A percentile compares a stretch with the other conserved stretches of the same genome.
These are phyloP conservation scores for Phaeophleospora eucalypticola DNA, from an alignment of 2,329 filamentous ascomycete species.

Conservation along the genomic window DNA sequence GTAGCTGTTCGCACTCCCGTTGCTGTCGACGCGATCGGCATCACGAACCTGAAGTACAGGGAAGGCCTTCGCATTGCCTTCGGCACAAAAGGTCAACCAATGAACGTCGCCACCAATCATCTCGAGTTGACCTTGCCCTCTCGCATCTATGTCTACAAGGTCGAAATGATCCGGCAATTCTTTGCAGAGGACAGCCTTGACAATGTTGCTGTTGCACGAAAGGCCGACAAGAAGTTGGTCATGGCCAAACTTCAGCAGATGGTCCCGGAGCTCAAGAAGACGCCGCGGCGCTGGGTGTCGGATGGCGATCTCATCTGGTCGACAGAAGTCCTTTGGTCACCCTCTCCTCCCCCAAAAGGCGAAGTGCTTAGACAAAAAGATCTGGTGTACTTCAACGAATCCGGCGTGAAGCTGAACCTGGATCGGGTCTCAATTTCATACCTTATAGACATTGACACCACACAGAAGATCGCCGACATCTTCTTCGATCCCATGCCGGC, in stretches of 20 bases:
- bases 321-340: not conserved
- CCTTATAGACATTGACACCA: too few species aligned
- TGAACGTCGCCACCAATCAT: constrained; percentile 10
- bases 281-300: constrained; percentile 7
- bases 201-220: too few species aligned
- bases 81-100: not conserved
- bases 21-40: too few species aligned
- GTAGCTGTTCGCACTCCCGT: not conserved
- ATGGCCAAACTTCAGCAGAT: not conserved
- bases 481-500: not conserved
- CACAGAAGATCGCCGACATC: too few species aligned
- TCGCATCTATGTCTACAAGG: constrained; percentile 11
- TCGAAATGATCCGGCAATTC: not conserved
- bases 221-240: constrained; percentile 1
- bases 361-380: too few species aligned
- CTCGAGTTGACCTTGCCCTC: constrained; percentile 2
- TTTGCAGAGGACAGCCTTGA: not conserved
- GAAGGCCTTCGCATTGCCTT: constrained; percentile 6
- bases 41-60: too few species aligned
- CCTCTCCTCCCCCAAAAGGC: too few species aligned
- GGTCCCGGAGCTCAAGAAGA: not conserved
- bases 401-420: too few species aligned
- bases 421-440: too few species aligned
- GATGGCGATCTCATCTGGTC: constrained; percentile 20
- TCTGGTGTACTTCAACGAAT: constrained; percentile 6